Conservation (phyloP, 1,139 yeast species). For the Debaryomycetaceae sp. region DNA sequence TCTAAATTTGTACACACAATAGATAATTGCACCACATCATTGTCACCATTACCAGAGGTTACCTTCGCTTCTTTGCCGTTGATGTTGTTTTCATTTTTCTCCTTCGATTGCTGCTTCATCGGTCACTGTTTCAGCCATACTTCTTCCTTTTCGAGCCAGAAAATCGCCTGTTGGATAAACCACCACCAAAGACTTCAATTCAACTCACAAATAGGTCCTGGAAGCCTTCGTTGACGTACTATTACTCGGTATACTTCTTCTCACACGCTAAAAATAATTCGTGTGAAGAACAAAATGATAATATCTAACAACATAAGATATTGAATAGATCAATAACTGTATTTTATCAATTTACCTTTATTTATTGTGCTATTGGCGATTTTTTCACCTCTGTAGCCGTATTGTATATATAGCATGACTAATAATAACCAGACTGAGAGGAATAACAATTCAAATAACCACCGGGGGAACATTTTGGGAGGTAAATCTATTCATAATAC, state of each 20-base stretch:
- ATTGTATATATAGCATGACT: neutral
- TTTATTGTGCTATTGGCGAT: neutral
- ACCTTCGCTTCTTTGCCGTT: too few relatives aligned
- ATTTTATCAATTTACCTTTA: too few relatives aligned
- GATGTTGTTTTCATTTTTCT: neutral
- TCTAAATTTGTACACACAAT: too few relatives aligned
- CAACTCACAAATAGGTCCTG: too few relatives aligned
- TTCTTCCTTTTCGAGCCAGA: too few relatives aligned
- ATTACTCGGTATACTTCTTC: neutral
- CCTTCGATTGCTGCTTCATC: neutral
- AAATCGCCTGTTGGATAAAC: too few relatives aligned
- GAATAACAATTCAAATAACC: neutral
- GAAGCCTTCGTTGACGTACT: neutral
- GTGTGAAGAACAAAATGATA: neutral
- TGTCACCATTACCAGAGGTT: too few relatives aligned
- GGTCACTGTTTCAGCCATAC: too few relatives aligned
- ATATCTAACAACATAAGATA: neutral
- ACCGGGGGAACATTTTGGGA: neutral
- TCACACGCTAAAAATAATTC: neutral
- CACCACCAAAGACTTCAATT: too few relatives aligned
- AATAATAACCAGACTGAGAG: neutral
- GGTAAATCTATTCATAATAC: conserved; percentile 1
- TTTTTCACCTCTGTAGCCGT: neutral
- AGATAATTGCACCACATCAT: too few relatives aligned
- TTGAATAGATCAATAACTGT: neutral